Evolutionary conservation across 495 filamentous ascomycete genomes (phyloP).

Genomic region (Podospora australis): DNA sequence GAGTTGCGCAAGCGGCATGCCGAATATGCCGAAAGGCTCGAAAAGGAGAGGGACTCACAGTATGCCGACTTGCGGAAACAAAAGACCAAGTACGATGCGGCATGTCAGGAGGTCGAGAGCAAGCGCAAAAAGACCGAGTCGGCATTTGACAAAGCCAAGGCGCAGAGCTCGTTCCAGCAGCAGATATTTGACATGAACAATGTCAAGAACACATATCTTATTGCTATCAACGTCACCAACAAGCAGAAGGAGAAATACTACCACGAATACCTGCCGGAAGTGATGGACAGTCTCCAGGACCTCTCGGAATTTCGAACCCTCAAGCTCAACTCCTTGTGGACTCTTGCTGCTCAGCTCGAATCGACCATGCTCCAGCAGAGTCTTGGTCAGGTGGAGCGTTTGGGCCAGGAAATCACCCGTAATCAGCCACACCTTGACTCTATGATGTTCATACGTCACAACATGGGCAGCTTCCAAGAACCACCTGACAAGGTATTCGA

Average conservation of each 20-base stretch:
- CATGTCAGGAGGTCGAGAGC: slow-evolving; percentile 90
- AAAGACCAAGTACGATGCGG: slow-evolving; percentile 87
- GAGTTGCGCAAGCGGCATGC: slow-evolving; percentile 87
- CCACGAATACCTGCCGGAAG: slow-evolving; percentile 89
- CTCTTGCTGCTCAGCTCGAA: slow-evolving; percentile 71
- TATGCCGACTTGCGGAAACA: slow-evolving; percentile 83
- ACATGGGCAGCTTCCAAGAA: slow-evolving; percentile 72
- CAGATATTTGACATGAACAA: slow-evolving; percentile 93
- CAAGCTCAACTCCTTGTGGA: slow-evolving; percentile 83
- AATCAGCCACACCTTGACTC: slow-evolving; percentile 87
- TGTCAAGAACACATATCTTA: slow-evolving; percentile 94
- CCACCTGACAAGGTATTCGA: slow-evolving; percentile 81
- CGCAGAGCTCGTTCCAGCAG: slow-evolving; percentile 81
- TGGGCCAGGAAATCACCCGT: slow-evolving; percentile 74
- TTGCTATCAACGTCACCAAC: slow-evolving; percentile 92
- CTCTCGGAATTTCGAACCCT: slow-evolving; percentile 80
- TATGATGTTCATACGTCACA: slow-evolving; percentile 95
- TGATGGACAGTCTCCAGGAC: slow-evolving; percentile 86
- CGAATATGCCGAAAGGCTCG: slow-evolving; percentile 80
- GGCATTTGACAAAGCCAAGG: slow-evolving; percentile 81
- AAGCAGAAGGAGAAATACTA: slow-evolving; percentile 95
- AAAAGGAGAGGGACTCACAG: slow-evolving; percentile 76
- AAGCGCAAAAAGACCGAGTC: slow-evolving; percentile 90
- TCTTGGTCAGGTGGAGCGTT: slow-evolving; percentile 58
- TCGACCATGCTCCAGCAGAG: slow-evolving; percentile 62